Percentiles rank a stretch among this genome's conserved stretches.
These are phyloP conservation scores for Exophiala sp. DNA, from an alignment of 2,329 filamentous ascomycete species.

Conservation along the genomic window DNA sequence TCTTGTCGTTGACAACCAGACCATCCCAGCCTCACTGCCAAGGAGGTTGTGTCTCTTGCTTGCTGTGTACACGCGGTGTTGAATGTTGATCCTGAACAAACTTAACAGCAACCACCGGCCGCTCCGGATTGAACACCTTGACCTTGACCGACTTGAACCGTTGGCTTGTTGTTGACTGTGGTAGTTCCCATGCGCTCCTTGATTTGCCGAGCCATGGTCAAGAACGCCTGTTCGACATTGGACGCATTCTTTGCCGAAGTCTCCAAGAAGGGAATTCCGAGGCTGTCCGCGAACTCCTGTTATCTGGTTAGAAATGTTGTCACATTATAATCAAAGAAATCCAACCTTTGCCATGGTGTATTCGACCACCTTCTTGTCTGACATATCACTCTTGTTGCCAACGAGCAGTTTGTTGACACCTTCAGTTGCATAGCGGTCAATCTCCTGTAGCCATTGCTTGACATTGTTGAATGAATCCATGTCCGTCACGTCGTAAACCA, in stretches of 20 bases:
- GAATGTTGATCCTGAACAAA: neutral
- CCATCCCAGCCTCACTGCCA: conserved; percentile 5
- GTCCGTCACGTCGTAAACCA: conserved; percentile 99
- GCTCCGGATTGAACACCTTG: conserved; percentile 86
- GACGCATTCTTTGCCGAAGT: conserved; percentile 99
- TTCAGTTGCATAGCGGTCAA: conserved; percentile 97
- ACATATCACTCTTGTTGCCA: conserved; percentile 99
- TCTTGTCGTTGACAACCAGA: conserved; percentile 5
- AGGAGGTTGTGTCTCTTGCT: conserved; percentile 9
- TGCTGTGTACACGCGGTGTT: conserved; percentile 5
- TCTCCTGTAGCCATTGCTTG: conserved; percentile 99
- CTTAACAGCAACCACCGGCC: conserved; percentile 84
- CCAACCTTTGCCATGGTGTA: conserved; percentile 98
- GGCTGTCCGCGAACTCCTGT: conserved; percentile 96
- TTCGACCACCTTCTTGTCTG: conserved; percentile 99
- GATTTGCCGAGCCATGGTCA: conserved; percentile 99
- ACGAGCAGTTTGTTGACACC: conserved; percentile 99
- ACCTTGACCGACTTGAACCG: conserved; percentile 89
- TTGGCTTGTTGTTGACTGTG: conserved; percentile 94
- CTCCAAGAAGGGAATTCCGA: conserved; percentile 98
- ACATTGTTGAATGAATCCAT: conserved; percentile 99
- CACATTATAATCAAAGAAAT: conserved; percentile 3
- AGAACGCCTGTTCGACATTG: conserved; percentile 98
- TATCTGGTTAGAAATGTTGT: conserved; percentile 11
- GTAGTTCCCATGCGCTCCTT: conserved; percentile 99